Conservation (phyloP, 805 yeast genomes). For the Hemisphaericaspora nanyangensis region DNA sequence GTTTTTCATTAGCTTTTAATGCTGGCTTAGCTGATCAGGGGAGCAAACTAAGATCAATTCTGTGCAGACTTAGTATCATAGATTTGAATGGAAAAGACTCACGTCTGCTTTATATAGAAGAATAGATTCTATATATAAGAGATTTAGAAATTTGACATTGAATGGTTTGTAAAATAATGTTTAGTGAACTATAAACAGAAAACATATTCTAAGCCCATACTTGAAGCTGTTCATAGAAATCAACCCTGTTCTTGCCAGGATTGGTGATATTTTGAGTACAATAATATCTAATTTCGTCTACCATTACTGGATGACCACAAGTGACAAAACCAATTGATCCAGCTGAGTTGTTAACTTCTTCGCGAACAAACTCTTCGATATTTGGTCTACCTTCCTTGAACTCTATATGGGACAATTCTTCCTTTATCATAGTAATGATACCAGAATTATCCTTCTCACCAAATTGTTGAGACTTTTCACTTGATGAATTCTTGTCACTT, state of each 20-base stretch:
- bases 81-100: no score
- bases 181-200: no score
- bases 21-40: no score
- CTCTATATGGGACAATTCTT: conserved; percentile 26
- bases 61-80: no score
- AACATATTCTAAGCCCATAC: conserved; percentile 43
- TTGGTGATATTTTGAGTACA: conserved; percentile 40
- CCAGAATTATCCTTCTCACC: neutral
- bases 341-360: conserved; percentile 18
- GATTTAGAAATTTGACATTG: no score
- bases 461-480: neutral
- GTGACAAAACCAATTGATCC: conserved; percentile 50
- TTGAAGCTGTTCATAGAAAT: conserved; percentile 71
- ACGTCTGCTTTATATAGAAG: no score
- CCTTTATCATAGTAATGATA: conserved; percentile 5
- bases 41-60: no score
- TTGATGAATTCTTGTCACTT: neutral
- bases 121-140: no score
- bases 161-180: no score
- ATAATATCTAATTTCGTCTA: conserved; percentile 50
- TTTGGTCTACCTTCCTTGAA: conserved; percentile 48
- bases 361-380: neutral
- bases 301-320: conserved; percentile 65
- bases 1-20: no score
- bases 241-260: conserved; percentile 47